Percentiles rank a stretch among this genome's conserved stretches.
Conservation (phyloP, 1,139 yeast genomes). For the Candida dubliniensis region DNA sequence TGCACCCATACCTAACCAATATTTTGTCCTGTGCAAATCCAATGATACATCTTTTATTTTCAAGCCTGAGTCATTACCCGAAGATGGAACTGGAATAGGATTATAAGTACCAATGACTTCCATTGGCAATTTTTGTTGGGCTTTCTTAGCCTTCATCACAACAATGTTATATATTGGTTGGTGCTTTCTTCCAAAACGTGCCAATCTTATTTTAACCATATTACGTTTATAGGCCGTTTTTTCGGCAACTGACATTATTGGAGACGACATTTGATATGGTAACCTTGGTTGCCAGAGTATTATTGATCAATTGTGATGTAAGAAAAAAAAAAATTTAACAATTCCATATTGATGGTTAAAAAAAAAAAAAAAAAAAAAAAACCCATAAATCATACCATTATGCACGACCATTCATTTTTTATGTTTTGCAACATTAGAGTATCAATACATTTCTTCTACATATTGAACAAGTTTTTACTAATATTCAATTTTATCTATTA, state of each 20-base stretch:
- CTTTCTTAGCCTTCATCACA: slow-evolving; percentile 71
- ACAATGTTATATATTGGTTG: slow-evolving; percentile 91
- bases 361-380: too few species aligned
- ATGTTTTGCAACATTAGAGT: too few species aligned
- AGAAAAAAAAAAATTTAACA: slow-evolving; percentile 1
- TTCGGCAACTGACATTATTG: slow-evolving; percentile 8
- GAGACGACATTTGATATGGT: slow-evolving; percentile 6
- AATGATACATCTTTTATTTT: slow-evolving; percentile 69
- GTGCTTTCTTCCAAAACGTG: slow-evolving; percentile 88
- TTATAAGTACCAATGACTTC: slow-evolving; percentile 95
- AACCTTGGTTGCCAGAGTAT: background rate
- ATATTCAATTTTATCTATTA: background rate
- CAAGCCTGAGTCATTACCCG: slow-evolving; percentile 22
- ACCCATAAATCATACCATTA: too few species aligned
- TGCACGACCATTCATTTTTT: too few species aligned
- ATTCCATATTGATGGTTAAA: too few species aligned
- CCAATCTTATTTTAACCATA: slow-evolving; percentile 64
- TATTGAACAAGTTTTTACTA: background rate
- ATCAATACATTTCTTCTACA: background rate
- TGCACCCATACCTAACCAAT: slow-evolving; percentile 99
- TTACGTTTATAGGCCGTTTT: slow-evolving; percentile 9
- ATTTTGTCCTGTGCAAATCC: slow-evolving; percentile 89
- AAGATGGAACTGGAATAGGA: slow-evolving; percentile 76
- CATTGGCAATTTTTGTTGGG: slow-evolving; percentile 82
- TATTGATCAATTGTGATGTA: background rate